Evolutionary conservation across 2,329 filamentous ascomycete genomes (phyloP), one percentile per base, ranked within the genome.

Genomic region (Fonsecaea nubica): DNA sequence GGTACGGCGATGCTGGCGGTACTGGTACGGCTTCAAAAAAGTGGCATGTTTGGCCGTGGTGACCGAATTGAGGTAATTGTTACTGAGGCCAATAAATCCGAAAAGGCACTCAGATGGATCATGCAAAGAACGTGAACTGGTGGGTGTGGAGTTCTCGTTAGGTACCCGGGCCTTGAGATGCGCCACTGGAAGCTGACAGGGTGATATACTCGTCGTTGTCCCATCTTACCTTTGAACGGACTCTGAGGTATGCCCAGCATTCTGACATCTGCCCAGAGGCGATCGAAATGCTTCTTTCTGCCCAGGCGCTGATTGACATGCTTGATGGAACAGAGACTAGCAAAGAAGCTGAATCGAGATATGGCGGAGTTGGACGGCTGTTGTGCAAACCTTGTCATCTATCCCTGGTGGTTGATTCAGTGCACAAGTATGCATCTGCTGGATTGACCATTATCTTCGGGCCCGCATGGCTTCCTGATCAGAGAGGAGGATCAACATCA

Each of bases 311-410:
- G 45, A 50, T 12, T 25, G 45, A 12, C 45, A 9, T 1, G 21
- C 6, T 10, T 9, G 42, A 48, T 9, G 9, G 7, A 33, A 9
- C 18, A 25, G 25, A 50, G 10, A 25, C 18, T 48, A 30, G 40
- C 42, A n/a, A 2, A 25, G 45, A 21, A 45, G 25, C 40, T 25
- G 13, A 42, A 59, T 59, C 57, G 30, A 59, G 57, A 59, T 59
- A 59, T 50, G 40, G 30, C 36, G 42, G 57, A 59, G 40, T 1
- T 18, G 45, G 30, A 18, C 25, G 25, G 12, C 25, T n/a, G 30
- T 55, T 55, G 33, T n/a, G 12, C 8, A 32, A 15, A 55, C 35
- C 33, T 7, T n/a, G 15, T 55, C 52, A 33, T 55, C 52, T 4
- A 25, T 21, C 45, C 4, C 25, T 10, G 18, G 12, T 25, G 10